A percentile compares a stretch with the other conserved stretches of the same genome.
Evolutionary conservation across 163 green algal species (phyloP).

Genomic region (Chlorella variabilis): DNA sequence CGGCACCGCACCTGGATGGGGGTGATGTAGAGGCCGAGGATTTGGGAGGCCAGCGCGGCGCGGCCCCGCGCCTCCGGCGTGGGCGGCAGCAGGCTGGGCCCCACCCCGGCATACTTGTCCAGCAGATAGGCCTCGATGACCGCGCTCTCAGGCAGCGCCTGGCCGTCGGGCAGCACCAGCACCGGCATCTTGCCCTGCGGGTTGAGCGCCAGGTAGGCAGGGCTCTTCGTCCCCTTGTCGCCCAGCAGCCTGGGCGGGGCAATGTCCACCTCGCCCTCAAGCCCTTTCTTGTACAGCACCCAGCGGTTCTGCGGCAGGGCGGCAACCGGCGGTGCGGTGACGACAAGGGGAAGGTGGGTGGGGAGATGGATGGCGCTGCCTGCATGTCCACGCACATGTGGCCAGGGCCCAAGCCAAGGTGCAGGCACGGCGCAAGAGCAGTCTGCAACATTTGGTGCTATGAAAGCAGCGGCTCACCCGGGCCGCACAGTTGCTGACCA

Average conservation of each 20-base stretch:
- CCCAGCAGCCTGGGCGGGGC: constrained; percentile 53
- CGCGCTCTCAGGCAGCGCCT: constrained; percentile 64
- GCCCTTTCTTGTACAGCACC: constrained; percentile 66
- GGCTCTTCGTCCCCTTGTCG: constrained; percentile 52
- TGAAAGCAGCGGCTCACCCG: constrained; percentile 15
- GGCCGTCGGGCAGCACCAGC: constrained; percentile 64
- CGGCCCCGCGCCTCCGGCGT: constrained; percentile 59
- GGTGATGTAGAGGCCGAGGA: constrained; percentile 79
- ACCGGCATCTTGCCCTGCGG: constrained; percentile 62
- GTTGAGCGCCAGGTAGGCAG: constrained; percentile 60
- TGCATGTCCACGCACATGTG: too few species aligned
- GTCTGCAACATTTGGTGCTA: background rate
- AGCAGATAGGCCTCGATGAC: constrained; percentile 68
- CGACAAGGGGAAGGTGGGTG: too few species aligned
- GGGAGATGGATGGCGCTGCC: too few species aligned
- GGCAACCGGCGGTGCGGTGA: background rate
- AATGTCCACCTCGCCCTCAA: constrained; percentile 63
- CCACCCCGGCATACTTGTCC: constrained; percentile 58
- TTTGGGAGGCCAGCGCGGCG: constrained; percentile 52
- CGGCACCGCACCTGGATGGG: constrained; percentile 52
- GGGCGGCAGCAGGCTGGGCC: constrained; percentile 53
- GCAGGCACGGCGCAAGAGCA: too few species aligned
- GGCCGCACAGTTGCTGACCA: constrained; percentile 63
- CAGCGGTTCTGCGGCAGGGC: constrained; percentile 38
- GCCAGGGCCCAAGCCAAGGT: too few species aligned